Conservation (phyloP, 139 green algal species). For the Auxenochlorella protothecoides region DNA sequence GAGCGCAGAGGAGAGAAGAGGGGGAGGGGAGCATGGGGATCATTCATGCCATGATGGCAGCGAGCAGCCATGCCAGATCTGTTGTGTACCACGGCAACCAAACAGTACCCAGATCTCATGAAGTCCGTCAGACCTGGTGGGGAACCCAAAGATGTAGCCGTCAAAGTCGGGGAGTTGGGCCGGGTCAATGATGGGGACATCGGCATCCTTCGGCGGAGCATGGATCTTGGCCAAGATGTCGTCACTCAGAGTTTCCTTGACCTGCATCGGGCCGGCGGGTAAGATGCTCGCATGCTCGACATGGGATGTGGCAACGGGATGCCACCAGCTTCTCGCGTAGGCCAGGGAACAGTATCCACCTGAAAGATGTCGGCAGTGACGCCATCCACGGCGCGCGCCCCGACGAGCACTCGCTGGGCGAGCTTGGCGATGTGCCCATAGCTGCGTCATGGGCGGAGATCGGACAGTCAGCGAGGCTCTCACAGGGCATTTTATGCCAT, state of each 20-base stretch:
- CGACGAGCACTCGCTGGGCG: background rate
- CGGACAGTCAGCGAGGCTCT: no score
- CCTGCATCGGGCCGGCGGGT: slow-evolving; percentile 17
- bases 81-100: no score
- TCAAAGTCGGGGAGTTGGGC: slow-evolving; percentile 30
- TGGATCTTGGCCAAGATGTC: background rate
- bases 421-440: slow-evolving; percentile 41
- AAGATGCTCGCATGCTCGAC: no score
- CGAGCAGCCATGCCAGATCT: background rate
- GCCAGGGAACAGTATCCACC: no score
- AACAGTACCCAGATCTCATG: no score
- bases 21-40: background rate
- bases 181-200: slow-evolving; percentile 33
- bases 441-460: background rate
- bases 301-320: no score
- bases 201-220: slow-evolving; percentile 33
- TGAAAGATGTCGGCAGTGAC: no score
- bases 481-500: no score
- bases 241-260: slow-evolving; percentile 35
- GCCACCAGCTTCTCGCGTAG: no score
- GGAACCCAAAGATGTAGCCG: slow-evolving; percentile 42
- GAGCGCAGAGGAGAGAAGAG: background rate
- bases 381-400: no score
- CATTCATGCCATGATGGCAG: background rate
- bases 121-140: slow-evolving; percentile 11